A percentile compares a stretch with the other conserved stretches of the same genome.
phyloP scores from a whole-genome alignment of 2,329 filamentous ascomycete genomes.

The Biscogniauxia sp. region DNA sequence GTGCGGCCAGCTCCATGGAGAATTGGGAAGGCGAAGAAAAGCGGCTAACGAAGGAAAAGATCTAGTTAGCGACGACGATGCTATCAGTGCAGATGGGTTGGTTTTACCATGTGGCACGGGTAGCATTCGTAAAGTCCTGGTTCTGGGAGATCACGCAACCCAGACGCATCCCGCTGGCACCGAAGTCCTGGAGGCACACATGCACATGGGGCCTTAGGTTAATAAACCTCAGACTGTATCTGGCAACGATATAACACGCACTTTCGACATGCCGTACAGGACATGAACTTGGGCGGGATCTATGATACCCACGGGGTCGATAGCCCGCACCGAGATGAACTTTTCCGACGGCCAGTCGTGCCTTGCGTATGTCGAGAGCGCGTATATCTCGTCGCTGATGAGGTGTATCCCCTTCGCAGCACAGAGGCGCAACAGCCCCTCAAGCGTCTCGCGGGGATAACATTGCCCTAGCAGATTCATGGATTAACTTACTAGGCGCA shows the following conservation, averaged over 20 bases:
- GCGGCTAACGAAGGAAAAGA: neutral
- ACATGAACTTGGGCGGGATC: conserved; percentile 19
- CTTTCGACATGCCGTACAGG: conserved; percentile 26
- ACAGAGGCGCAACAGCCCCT: conserved; percentile 20
- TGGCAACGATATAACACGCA: neutral
- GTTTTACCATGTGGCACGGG: conserved; percentile 14
- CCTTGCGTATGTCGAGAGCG: conserved; percentile 17
- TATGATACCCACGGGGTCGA: conserved; percentile 19
- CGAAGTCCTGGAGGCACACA: conserved; percentile 17
- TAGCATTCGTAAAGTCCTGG: conserved; percentile 15
- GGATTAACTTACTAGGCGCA: neutral
- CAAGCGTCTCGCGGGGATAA: conserved; percentile 20
- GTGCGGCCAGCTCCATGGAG: conserved; percentile 22
- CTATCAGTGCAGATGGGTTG: too few relatives aligned
- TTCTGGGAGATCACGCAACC: conserved; percentile 24
- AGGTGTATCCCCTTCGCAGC: conserved; percentile 23
- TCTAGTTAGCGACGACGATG: too few relatives aligned
- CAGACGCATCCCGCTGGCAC: conserved; percentile 17
- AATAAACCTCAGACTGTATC: too few relatives aligned
- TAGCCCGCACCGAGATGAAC: conserved; percentile 17
- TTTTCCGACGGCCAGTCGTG: conserved; percentile 10
- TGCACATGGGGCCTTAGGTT: neutral
- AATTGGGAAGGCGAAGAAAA: conserved; percentile 22
- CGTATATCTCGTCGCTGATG: conserved; percentile 26
- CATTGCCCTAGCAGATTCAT: conserved; percentile 16